Evolutionary conservation across 495 filamentous ascomycete genomes (phyloP), one percentile per base, ranked within the genome.

Genomic region (Tuber melanosporum): DNA sequence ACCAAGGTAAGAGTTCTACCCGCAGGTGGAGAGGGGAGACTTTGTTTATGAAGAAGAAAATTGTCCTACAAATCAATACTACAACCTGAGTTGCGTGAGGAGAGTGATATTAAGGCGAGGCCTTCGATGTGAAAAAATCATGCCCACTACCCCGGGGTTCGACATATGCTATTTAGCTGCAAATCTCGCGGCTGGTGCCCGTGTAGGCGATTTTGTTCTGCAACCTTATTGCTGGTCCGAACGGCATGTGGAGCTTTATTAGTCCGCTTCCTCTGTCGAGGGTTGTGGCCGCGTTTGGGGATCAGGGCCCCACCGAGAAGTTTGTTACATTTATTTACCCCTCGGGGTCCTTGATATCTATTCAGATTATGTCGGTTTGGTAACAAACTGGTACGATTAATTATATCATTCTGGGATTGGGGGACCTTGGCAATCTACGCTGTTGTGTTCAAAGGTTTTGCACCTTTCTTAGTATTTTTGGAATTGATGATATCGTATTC

Each of bases 281-380:
- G 74, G 91, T 98, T 32, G 93, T 99, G 69, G 97, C 95, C n/a
- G 93, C 95, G n/a, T 99, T 99, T 83, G 89, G 98, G 80, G 95
- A 99, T 83, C 90, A 94, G 86, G 95, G 95, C 22, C 87, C 98
- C 47, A 91, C 98, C 84, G 94, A 97, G 88, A 98, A 97, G 95
- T 98, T 87, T 82, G 89, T 85, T 57, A 70, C 70, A 69, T 9
- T 75, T 42, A 12, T 71, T 71, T 36, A 62, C 26, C 43, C 77
- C 71, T 45, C 70, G 32, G 32, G 32, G 32, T 32, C 47, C 73
- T 70, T 62, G 44, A 15, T 66, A 69, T 26, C 69, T 75, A 47
- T 82, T 85, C 9, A 2, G 62, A 7, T 1, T 26, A 15, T 26
- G 47, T 36, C 44, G 19, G 19, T 39, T 71, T 69, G 36, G 47